Conservation (phyloP, 495 filamentous ascomycete genomes). For the Oidiodendron maius region DNA sequence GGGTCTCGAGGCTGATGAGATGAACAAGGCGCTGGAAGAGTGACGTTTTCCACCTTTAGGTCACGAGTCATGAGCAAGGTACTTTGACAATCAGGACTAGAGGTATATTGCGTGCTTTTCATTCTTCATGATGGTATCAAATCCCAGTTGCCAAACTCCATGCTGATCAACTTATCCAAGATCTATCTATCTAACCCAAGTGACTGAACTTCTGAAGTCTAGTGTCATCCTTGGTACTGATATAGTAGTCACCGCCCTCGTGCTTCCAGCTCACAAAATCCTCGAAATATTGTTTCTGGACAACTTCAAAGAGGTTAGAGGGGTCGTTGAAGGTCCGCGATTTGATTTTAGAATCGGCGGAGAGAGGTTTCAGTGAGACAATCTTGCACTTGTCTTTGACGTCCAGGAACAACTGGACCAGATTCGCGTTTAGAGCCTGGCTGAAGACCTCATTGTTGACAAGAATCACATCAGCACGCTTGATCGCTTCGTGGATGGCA, state of each 20-base stretch:
- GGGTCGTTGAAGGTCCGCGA: constrained; percentile 66
- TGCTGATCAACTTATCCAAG: constrained; percentile 7
- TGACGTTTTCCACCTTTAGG: not conserved
- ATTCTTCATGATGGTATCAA: too few species aligned
- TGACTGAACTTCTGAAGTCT: constrained; percentile 13
- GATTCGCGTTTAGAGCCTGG: constrained; percentile 73
- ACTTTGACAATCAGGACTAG: too few species aligned
- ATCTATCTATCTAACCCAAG: constrained; percentile 7
- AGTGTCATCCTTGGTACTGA: constrained; percentile 72
- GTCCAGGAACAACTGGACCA: constrained; percentile 89
- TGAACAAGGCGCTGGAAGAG: constrained; percentile 54
- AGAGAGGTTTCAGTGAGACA: constrained; percentile 73
- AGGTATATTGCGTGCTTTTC: too few species aligned
- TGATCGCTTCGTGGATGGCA: constrained; percentile 63
- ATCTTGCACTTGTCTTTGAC: constrained; percentile 88
- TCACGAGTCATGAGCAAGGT: too few species aligned
- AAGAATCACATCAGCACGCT: constrained; percentile 83
- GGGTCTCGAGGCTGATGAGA: constrained; percentile 76
- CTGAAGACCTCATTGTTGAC: constrained; percentile 98
- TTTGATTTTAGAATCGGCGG: constrained; percentile 61
- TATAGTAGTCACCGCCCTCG: constrained; percentile 75
- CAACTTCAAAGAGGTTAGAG: constrained; percentile 69
- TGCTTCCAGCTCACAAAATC: constrained; percentile 90
- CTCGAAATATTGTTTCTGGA: constrained; percentile 71
- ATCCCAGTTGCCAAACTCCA: too few species aligned